Conservation (phyloP, 306 rosid species). For the Sicyos baderoa region DNA sequence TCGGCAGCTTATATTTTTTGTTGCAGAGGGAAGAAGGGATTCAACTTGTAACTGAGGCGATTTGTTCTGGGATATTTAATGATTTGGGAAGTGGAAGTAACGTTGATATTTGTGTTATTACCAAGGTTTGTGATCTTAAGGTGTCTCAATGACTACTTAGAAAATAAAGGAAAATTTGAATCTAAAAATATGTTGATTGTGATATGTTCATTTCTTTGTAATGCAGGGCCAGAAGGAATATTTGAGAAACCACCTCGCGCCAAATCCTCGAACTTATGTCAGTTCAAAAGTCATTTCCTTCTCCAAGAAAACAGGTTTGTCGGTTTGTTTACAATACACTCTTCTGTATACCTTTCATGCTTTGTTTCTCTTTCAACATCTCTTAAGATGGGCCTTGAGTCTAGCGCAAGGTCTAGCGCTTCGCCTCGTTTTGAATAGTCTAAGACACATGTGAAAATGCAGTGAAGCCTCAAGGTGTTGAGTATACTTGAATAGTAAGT, state of each 20-base stretch:
- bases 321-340: background rate
- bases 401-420: too few species aligned
- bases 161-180: background rate
- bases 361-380: background rate
- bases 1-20: background rate
- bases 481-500: too few species aligned
- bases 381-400: background rate
- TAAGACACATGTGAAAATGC: too few species aligned
- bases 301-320: constrained; percentile 76
- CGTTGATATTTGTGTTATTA: constrained; percentile 85
- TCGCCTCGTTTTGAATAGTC: too few species aligned
- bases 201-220: constrained; percentile 11
- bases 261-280: constrained; percentile 80
- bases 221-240: constrained; percentile 84
- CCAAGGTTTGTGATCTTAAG: constrained; percentile 55
- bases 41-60: constrained; percentile 65
- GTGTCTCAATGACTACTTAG: background rate
- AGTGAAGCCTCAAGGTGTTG: too few species aligned
- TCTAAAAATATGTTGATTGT: constrained; percentile 11
- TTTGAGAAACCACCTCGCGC: constrained; percentile 70
- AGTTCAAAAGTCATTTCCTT: constrained; percentile 55
- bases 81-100: constrained; percentile 98
- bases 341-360: background rate
- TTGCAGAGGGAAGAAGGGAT: constrained; percentile 78
- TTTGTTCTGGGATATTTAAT: constrained; percentile 86